Percentiles rank a stretch among this genome's conserved stretches.
Conservation (phyloP, 805 yeast species). For the Ogataea nitratoaversa region DNA sequence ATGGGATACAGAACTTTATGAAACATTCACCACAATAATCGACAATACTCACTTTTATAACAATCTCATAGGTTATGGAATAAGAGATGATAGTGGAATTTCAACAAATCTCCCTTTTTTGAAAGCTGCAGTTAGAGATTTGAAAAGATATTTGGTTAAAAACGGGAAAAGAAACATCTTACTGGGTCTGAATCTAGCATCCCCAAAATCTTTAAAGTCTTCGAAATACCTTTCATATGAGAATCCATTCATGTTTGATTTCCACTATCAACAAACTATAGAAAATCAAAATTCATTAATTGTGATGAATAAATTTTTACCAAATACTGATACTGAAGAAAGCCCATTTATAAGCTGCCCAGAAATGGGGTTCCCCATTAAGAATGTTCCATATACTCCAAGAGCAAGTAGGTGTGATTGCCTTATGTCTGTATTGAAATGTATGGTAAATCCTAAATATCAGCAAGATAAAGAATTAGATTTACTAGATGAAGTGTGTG, state of each 20-base stretch:
- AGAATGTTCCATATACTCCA: conserved; percentile 37
- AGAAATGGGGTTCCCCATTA: background rate
- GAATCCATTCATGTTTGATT: conserved; percentile 12
- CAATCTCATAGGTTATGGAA: conserved; percentile 85
- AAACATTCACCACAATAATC: conserved; percentile 70
- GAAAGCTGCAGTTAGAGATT: conserved; percentile 87
- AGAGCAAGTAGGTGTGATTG: conserved; percentile 42
- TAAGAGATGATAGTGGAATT: conserved; percentile 76
- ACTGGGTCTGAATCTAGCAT: conserved; percentile 28
- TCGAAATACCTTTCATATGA: conserved; percentile 15
- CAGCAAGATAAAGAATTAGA: conserved; percentile 15
- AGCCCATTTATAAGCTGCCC: conserved; percentile 13
- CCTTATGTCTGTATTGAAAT: conserved; percentile 35
- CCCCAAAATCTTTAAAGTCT: background rate
- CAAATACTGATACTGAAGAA: background rate
- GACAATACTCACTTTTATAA: conserved; percentile 65
- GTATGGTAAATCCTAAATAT: conserved; percentile 27
- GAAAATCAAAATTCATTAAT: background rate
- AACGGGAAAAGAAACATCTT: conserved; percentile 34
- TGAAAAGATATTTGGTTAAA: conserved; percentile 57
- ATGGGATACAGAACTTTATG: conserved; percentile 39
- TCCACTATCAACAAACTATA: conserved; percentile 6
- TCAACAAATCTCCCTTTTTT: conserved; percentile 73
- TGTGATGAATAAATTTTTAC: background rate
- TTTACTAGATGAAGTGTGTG: conserved; percentile 30